A percentile compares a stretch with the other conserved stretches of the same genome.
Conservation (phyloP, 257 asterid genomes). For the Solanum paucissectum region DNA sequence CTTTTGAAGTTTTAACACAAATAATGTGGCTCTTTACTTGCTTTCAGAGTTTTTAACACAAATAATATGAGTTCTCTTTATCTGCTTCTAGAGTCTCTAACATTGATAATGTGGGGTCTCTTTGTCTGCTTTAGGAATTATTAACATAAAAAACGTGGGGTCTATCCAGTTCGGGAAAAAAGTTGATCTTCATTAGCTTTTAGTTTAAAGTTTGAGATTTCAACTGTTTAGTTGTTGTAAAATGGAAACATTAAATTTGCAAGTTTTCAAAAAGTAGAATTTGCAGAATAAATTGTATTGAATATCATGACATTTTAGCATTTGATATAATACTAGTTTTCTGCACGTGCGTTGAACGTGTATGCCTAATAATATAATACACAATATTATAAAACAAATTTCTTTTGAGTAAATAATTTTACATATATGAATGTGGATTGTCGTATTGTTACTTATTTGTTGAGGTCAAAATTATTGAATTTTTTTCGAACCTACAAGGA, state of each 20-base stretch:
- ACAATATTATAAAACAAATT: background rate
- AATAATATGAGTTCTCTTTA: background rate
- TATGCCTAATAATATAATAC: no score
- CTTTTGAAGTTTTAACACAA: no score
- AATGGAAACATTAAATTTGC: background rate
- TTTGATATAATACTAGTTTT: background rate
- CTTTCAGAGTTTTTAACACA: background rate
- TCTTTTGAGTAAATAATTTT: background rate
- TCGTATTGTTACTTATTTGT: background rate
- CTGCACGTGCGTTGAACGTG: background rate
- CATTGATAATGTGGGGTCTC: background rate
- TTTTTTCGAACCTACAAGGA: background rate
- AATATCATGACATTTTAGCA: background rate
- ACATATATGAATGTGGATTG: background rate
- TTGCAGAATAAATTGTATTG: background rate
- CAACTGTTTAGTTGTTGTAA: background rate
- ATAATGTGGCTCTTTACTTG: no score
- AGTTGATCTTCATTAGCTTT: background rate
- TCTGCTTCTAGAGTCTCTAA: background rate
- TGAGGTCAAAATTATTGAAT: background rate
- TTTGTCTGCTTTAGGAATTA: background rate
- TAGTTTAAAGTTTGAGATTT: background rate
- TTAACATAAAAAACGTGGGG: background rate
- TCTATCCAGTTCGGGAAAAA: background rate
- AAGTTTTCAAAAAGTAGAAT: no score